Evolutionary conservation across 2,329 filamentous ascomycete genomes (phyloP).

Genomic region (Dothistroma pini): DNA sequence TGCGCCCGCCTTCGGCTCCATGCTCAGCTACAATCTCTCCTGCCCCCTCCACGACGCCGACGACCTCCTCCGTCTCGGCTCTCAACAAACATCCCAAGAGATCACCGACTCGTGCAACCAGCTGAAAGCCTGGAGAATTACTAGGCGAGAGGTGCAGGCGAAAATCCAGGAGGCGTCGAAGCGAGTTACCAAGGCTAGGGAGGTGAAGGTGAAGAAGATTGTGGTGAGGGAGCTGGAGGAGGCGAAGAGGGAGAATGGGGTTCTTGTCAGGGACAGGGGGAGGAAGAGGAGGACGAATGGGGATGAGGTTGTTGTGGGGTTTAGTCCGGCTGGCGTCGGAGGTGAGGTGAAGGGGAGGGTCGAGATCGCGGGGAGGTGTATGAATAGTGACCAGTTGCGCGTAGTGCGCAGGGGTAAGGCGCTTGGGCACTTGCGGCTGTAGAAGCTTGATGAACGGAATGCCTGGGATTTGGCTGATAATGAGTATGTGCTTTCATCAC

Average conservation of each 20-base stretch:
- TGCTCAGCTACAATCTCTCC: neutral
- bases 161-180: neutral
- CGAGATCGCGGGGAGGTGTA: neutral
- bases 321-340: neutral
- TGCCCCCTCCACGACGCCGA: neutral
- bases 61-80: neutral
- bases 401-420: no score
- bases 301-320: neutral
- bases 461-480: neutral
- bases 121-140: neutral
- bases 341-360: neutral
- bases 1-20: neutral
- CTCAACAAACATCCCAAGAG: neutral
- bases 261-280: neutral
- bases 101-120: neutral
- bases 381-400: neutral
- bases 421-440: no score
- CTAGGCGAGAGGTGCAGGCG: neutral
- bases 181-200: neutral
- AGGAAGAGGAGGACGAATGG: neutral
- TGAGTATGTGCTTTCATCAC: neutral
- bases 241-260: neutral
- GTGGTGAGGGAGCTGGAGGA: neutral
- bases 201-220: neutral
- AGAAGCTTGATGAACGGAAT: neutral